Evolutionary conservation across 2,329 filamentous ascomycete species (phyloP).

Genomic region (Lasiodiplodia gonubiensis): DNA sequence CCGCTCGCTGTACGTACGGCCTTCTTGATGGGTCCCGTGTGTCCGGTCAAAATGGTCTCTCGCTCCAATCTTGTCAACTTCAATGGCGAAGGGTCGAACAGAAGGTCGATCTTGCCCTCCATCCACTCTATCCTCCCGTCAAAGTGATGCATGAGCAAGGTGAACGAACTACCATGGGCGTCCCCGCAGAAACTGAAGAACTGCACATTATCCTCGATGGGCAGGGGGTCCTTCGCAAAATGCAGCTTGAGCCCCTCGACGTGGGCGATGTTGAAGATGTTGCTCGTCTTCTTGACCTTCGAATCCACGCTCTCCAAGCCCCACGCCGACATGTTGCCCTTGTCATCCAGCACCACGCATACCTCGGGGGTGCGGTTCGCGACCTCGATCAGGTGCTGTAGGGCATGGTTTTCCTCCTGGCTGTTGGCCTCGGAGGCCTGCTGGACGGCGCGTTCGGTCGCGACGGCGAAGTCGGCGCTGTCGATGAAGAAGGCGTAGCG

Average conservation of each 20-base stretch:
- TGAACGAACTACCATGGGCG: conserved; percentile 66
- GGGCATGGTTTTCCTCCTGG: conserved; percentile 69
- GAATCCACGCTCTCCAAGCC: conserved; percentile 85
- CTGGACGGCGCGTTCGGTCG: conserved; percentile 77
- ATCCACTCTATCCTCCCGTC: conserved; percentile 85
- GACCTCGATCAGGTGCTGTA: conserved; percentile 85
- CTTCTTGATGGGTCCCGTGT: conserved; percentile 80
- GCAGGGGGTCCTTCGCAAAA: conserved; percentile 42
- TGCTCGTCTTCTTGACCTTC: conserved; percentile 67
- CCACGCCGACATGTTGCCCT: conserved; percentile 88
- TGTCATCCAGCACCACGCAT: conserved; percentile 82
- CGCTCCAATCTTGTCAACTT: conserved; percentile 64
- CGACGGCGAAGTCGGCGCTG: conserved; percentile 76
- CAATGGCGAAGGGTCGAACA: conserved; percentile 74
- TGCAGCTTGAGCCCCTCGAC: conserved; percentile 63
- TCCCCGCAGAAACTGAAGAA: conserved; percentile 74
- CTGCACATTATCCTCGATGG: conserved; percentile 65
- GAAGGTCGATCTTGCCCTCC: conserved; percentile 74
- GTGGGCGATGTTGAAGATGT: conserved; percentile 86
- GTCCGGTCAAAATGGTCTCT: conserved; percentile 79
- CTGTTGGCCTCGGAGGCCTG: conserved; percentile 53
- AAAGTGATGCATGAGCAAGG: conserved; percentile 81
- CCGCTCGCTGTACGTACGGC: conserved; percentile 86
- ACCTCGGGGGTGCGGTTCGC: conserved; percentile 87
- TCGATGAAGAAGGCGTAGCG: conserved; percentile 83